Base-by-base conservation (phyloP, 495 filamentous ascomycete species). In the Penicillium cinerascens region DNA sequence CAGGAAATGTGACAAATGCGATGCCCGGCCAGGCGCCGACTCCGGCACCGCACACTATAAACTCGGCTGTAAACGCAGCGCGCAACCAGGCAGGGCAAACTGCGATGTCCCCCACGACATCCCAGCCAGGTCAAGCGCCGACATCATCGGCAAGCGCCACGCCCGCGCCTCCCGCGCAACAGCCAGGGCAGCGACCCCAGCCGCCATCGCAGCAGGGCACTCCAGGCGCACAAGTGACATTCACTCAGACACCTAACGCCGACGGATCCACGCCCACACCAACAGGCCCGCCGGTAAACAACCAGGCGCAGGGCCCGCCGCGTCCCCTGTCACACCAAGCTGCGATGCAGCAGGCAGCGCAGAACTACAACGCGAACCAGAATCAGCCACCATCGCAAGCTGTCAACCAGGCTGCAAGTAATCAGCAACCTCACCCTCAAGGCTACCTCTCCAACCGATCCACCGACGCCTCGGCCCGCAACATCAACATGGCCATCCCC, bases 401-500 rank as follows among this genome's bases (percentile, higher is more conserved):
- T 49, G 66, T 69, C 51, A 58, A 62, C 23, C 70, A 75, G 42
- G 52, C 65, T 6, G 60, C 57, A 15, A 42, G 49, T 29, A 70
- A 67, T 33, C 67, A 78, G 21, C 72, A 79, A 38, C 75, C 75
- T 21, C 83, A 87, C 58, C 76, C 82, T 11, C 80, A 58, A 44
- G 76, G 67, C 49, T 79, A 73, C 54, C 72, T 69, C 22, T 59
- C 60, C 55, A 84, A 75, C 70, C 80, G 52, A 67, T 58, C 79
- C 54, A 29, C 63, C 59, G 62, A 80, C 58, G 67, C 75, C 56
- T 64, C 73, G 36, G 69, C 71, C 6, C 72, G 76, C 47, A 65
- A 84, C 60, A 71, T 69, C 60, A 82, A 74, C 65, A 82, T 91
- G 76, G 84, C 82, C 3, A 97, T 98, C 49, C 87, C 88, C 22